Conservation (phyloP, 225 moss, liverwort and hornwort species). For the Straminergon stramineum region DNA sequence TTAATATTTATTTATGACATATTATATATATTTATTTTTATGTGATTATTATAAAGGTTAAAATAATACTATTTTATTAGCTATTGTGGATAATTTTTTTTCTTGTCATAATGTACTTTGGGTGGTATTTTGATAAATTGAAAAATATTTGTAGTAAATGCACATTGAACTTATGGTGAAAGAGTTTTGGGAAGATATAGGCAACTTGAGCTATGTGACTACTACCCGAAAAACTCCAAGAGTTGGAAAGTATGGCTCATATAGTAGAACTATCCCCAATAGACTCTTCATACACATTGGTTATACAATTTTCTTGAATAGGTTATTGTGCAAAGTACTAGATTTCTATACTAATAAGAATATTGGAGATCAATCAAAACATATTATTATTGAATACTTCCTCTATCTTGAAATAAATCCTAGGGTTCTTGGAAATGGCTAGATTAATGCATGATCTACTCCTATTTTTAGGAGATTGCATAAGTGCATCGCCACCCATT, state of each 20-base stretch:
- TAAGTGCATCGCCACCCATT: no score
- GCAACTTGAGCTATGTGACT: neutral
- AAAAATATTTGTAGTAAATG: neutral
- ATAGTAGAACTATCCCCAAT: no score
- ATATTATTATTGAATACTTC: neutral
- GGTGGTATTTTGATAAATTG: neutral
- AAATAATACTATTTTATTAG: neutral
- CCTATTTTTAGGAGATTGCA: no score
- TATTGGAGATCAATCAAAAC: neutral
- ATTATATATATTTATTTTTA: neutral
- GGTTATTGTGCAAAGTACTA: neutral
- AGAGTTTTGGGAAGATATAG: neutral
- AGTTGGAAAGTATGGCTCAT: neutral
- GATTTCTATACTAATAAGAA: neutral
- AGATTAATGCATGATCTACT: no score
- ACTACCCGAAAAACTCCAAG: neutral
- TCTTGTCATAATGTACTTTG: neutral
- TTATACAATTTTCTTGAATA: no score
- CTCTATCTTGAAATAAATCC: no score
- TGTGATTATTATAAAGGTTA: neutral
- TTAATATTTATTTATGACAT: neutral
- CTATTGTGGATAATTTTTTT: rapidly evolving
- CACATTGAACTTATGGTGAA: neutral
- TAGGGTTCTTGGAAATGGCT: no score
- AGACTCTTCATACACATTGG: no score